Percentiles rank a stretch among this genome's conserved stretches.
Conservation (phyloP, 2,329 filamentous ascomycete genomes). For the Beauveria sp. region DNA sequence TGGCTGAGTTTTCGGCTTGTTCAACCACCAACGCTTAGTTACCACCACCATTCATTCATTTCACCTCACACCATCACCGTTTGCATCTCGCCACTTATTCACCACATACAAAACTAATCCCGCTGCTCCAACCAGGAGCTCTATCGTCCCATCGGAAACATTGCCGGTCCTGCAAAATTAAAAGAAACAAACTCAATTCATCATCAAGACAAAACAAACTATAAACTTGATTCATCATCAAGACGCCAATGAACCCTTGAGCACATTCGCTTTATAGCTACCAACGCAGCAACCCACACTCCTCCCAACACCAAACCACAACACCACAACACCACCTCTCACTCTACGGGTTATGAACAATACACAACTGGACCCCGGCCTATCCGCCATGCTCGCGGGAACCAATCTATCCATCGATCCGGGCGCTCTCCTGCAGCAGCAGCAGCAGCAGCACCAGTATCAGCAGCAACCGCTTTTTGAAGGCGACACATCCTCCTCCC, state of each 20-base stretch:
- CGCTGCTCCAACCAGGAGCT: background rate
- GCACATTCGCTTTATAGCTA: background rate
- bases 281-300: background rate
- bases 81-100: too few relatives aligned
- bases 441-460: background rate
- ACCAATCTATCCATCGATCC: constrained; percentile 4
- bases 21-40: background rate
- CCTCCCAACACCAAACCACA: background rate
- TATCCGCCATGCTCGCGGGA: constrained; percentile 6
- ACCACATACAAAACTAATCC: background rate
- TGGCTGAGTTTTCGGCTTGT: background rate
- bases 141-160: background rate
- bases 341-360: constrained; percentile 1
- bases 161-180: background rate
- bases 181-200: background rate
- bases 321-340: background rate
- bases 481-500: constrained; percentile 2
- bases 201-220: background rate
- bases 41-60: background rate
- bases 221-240: background rate
- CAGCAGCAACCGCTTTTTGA: background rate
- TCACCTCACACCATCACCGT: background rate
- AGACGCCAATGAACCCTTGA: background rate
- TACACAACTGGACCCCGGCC: constrained; percentile 1
- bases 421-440: background rate